Base-by-base conservation (phyloP, 2,329 filamentous ascomycete species). In the Penicillium sp. region DNA sequence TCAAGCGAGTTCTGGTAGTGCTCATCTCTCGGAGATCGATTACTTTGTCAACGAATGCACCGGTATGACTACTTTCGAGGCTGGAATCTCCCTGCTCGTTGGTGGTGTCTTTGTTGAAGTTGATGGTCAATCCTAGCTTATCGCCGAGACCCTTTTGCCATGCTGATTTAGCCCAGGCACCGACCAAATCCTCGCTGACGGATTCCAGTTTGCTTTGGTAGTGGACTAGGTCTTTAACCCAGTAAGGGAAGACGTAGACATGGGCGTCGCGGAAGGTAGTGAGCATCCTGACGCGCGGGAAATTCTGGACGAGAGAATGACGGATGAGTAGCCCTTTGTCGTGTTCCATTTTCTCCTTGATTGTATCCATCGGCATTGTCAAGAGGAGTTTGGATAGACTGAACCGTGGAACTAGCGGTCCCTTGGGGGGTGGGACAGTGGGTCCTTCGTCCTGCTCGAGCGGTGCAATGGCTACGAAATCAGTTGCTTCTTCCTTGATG, bases 141-240 rank as follows among this genome's bases (percentile, higher is more conserved):
- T 42, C 37, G 5, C 51, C 44, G 16, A 54, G 44, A 6, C 51
- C 51, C 9, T 36, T 28, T 17, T 54, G 51, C 51, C 51, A 54
- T 31, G 30, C 10, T 17, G 51, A 35, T 6, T 54, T 54, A 4
- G 51, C 37, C 51, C 51, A 54, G 17, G 28, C 42, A 5, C 51
- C 51, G 4, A 54, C 22, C 1, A 54, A 14, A 8, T 54, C 44
- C 12, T 54, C 44, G 12, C 51, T 50, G 4, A 54, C 19, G 5
- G 44, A 49, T 8, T 54, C 37, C 2, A 54, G 44, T 31, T 28
- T 48, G 1, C 1, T 33, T 9, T 54, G 51, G 10, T 41, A 0
- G 7, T 11, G 37, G 22, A 54, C 19, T 16, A 54, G 44, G 10
- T 54, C 37, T 28, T 48, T 49, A 8, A 54, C 44, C 51, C 44